Evolutionary conservation across 495 filamentous ascomycete species (phyloP).

Genomic region (Penicillium dipodomyicola): DNA sequence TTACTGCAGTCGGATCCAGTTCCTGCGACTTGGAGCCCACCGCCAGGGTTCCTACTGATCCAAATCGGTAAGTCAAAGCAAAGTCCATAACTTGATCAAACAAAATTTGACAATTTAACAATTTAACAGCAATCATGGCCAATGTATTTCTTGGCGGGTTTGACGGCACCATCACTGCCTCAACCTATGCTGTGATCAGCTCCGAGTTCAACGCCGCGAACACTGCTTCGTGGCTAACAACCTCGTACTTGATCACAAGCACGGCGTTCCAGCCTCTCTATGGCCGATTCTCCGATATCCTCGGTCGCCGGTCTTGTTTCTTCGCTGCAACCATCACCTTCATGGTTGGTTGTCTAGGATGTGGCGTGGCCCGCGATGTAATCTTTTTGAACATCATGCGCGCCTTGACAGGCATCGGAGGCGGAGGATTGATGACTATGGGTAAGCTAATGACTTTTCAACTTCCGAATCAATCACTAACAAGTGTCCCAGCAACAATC

Average conservation of each 20-base stretch:
- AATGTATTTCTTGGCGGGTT: constrained; percentile 66
- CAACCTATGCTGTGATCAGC: constrained; percentile 64
- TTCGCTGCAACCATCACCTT: constrained; percentile 46
- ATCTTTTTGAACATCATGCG: constrained; percentile 73
- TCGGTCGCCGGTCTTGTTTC: constrained; percentile 44
- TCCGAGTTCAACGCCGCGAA: constrained; percentile 66
- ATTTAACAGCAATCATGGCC: constrained; percentile 52
- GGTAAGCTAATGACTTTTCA: constrained; percentile 34
- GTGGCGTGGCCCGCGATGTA: constrained; percentile 51
- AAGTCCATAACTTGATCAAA: too few species aligned
- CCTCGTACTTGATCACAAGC: constrained; percentile 60
- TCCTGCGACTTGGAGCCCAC: constrained; percentile 35
- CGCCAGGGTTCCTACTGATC: constrained; percentile 45
- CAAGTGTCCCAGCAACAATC: constrained; percentile 50
- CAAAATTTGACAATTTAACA: too few species aligned
- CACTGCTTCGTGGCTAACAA: constrained; percentile 64
- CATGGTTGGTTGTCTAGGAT: constrained; percentile 44
- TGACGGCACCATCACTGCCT: constrained; percentile 64
- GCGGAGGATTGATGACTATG: constrained; percentile 61
- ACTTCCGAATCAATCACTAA: neutral
- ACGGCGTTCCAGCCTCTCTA: constrained; percentile 59
- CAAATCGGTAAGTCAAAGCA: constrained; percentile 36
- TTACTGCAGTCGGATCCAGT: constrained; percentile 34
- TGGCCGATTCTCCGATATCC: constrained; percentile 47
- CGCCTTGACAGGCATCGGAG: constrained; percentile 68